Evolutionary conservation across 2,329 filamentous ascomycete genomes (phyloP).

Genomic region (Pestalotiopsis sp.): DNA sequence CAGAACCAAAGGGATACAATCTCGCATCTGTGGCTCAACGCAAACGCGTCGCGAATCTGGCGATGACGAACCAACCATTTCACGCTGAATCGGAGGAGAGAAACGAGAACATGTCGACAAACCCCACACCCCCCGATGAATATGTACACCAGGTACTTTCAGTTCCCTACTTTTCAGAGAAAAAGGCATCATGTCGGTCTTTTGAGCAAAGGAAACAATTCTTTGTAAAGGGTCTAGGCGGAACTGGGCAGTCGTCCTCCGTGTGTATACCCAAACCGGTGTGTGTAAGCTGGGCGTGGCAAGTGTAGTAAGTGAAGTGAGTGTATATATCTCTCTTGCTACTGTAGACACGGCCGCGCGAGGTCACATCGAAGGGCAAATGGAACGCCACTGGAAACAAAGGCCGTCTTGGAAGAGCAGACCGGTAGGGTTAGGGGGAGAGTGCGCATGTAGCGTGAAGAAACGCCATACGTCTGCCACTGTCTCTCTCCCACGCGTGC

Average conservation of each 20-base stretch:
- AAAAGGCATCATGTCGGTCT: too few relatives aligned
- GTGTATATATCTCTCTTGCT: neutral
- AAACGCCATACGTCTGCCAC: neutral
- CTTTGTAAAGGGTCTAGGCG: neutral
- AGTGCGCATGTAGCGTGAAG: neutral
- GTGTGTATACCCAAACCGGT: neutral
- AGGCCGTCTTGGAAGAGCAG: slow-evolving; percentile 3
- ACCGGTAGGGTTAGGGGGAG: neutral
- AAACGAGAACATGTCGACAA: neutral
- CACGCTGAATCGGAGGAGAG: neutral
- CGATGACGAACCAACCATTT: neutral
- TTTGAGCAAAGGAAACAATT: neutral
- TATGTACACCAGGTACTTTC: neutral
- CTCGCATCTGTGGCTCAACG: neutral
- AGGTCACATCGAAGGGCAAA: neutral
- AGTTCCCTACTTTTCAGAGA: too few relatives aligned
- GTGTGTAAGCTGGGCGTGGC: neutral
- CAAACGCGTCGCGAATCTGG: neutral
- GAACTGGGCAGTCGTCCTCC: neutral
- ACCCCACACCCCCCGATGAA: neutral
- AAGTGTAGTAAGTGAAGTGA: neutral
- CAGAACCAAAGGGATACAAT: neutral
- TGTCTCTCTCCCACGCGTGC: slow-evolving; percentile 3
- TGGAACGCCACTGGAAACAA: slow-evolving; percentile 15
- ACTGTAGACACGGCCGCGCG: slow-evolving; percentile 4